Evolutionary conservation across 345 rosid species (phyloP).

Genomic region (Streptanthus diversifolius): DNA sequence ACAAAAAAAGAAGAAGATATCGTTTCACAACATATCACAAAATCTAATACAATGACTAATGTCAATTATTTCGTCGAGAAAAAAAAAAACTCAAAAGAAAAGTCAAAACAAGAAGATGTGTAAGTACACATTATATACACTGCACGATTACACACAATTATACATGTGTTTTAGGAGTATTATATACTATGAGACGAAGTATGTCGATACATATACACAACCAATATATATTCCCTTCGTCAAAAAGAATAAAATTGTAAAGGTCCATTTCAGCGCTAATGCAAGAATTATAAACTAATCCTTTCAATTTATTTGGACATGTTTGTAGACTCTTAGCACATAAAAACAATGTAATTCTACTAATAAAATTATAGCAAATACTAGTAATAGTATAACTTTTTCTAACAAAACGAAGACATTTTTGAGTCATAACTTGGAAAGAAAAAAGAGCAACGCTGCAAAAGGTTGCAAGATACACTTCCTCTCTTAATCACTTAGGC

Average conservation of each 20-base stretch:
- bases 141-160: constrained; percentile 2
- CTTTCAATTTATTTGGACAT: neutral
- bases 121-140: constrained; percentile 1
- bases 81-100: neutral
- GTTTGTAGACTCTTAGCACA: neutral
- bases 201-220: neutral
- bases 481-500: neutral
- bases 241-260: no score
- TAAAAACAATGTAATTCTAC: neutral
- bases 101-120: constrained; percentile 17
- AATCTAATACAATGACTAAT: neutral
- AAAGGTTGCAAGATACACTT: constrained; percentile 26
- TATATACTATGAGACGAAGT: neutral
- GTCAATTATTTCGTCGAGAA: constrained; percentile 19
- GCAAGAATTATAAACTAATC: neutral
- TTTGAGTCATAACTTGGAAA: constrained; percentile 10
- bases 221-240: no score
- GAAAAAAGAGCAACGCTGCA: constrained; percentile 18
- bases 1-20: neutral
- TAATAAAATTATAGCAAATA: no score
- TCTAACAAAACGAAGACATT: neutral
- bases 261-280: neutral
- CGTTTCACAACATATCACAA: neutral
- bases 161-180: neutral
- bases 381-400: neutral